Evolutionary conservation across 768 basidiomycete genomes (phyloP).

Genomic region (Rubroboletus satanas): DNA sequence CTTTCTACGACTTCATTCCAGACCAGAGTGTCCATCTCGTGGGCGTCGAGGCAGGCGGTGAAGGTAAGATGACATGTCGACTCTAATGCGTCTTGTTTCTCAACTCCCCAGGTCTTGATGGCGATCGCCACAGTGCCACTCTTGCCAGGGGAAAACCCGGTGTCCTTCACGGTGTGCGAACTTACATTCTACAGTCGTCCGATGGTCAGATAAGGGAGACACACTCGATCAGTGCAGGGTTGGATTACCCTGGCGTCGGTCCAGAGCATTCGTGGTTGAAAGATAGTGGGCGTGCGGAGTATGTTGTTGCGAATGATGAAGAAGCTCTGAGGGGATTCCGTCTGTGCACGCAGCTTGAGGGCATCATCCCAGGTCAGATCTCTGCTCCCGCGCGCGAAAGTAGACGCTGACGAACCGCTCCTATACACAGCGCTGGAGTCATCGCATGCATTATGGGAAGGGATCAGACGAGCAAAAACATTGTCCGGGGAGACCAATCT

Average conservation of each 20-base stretch:
- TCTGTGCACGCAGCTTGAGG: conserved; percentile 1
- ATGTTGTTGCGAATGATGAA: neutral
- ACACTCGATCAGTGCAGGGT: neutral
- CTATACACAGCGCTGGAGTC: neutral
- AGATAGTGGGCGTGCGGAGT: neutral
- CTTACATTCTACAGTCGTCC: neutral
- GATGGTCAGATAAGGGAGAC: neutral
- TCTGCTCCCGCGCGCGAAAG: too few species aligned
- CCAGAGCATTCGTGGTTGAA: neutral
- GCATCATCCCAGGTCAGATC: neutral
- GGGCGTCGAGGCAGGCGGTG: neutral
- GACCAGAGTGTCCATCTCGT: neutral
- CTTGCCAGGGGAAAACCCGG: neutral
- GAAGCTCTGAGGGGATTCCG: neutral
- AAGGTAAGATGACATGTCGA: neutral
- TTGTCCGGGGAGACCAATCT: neutral
- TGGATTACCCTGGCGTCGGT: neutral
- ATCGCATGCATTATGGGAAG: neutral
- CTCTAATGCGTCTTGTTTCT: neutral
- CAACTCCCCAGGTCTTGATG: neutral
- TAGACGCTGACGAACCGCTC: neutral
- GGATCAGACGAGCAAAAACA: neutral
- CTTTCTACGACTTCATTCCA: neutral
- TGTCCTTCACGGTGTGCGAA: neutral
- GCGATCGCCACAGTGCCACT: neutral